Evolutionary conservation across 2,329 filamentous ascomycete species (phyloP).

Genomic region (Cytospora schulzeri): DNA sequence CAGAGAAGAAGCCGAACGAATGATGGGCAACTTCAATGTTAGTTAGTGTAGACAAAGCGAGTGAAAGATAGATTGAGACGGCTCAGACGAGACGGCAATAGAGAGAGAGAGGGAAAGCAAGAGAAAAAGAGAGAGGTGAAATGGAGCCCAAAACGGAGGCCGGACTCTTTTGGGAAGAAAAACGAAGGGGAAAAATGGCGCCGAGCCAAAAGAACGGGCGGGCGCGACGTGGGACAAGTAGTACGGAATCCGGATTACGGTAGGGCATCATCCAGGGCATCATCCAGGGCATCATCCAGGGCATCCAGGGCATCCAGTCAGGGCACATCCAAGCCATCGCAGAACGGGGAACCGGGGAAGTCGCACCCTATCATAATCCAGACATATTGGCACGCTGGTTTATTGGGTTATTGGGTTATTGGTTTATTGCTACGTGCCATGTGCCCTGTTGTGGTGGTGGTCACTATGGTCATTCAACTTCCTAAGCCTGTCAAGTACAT

Average conservation of each 20-base stretch:
- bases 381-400: too few species aligned
- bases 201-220: neutral
- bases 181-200: neutral
- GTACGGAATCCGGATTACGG: slow-evolving; percentile 1
- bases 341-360: neutral
- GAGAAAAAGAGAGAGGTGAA: slow-evolving; percentile 9
- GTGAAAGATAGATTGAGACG: slow-evolving; percentile 4
- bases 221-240: neutral
- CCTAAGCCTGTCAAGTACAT: too few species aligned
- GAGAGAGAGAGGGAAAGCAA: neutral
- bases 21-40: neutral
- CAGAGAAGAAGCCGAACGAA: neutral
- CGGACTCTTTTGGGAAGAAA: neutral
- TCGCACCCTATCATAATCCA: neutral
- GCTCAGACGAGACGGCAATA: slow-evolving; percentile 7
- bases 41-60: slow-evolving; percentile 8
- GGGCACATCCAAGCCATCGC: too few species aligned
- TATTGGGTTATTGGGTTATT: too few species aligned
- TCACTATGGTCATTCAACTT: too few species aligned
- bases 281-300: neutral
- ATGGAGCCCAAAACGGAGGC: slow-evolving; percentile 18
- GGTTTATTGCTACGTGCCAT: too few species aligned
- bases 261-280: neutral
- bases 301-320: neutral
- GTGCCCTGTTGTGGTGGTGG: too few species aligned